Conservation (phyloP, 352 stramenopile genomes). For the Phytopythium boreale region DNA sequence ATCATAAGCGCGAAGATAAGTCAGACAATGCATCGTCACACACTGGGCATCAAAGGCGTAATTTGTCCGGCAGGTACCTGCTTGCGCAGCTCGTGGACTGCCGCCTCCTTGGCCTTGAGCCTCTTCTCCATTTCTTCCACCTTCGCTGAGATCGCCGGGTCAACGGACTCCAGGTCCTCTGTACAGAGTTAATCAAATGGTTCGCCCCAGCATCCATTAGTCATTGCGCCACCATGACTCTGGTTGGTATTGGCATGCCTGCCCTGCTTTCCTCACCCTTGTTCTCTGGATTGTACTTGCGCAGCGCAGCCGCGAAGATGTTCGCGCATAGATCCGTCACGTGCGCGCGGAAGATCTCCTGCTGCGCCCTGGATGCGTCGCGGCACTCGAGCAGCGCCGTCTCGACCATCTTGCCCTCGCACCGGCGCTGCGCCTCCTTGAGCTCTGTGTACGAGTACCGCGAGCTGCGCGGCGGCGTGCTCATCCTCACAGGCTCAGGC, state of each 20-base stretch:
- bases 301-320: conserved; percentile 57
- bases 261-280: conserved; percentile 31
- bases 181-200: conserved; percentile 2
- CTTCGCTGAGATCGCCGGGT: conserved; percentile 36
- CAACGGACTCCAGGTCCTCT: conserved; percentile 67
- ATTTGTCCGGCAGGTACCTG: conserved; percentile 17
- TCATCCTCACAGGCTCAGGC: not conserved
- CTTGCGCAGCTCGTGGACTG: conserved; percentile 55
- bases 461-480: conserved; percentile 7
- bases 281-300: conserved; percentile 67
- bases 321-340: conserved; percentile 74
- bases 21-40: not conserved
- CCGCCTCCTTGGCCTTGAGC: conserved; percentile 51
- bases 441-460: conserved; percentile 78
- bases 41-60: not conserved
- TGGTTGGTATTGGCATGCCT: too few species aligned
- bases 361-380: conserved; percentile 47
- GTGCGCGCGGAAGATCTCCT: conserved; percentile 75
- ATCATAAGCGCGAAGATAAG: not conserved
- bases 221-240: not conserved
- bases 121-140: conserved; percentile 45
- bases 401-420: conserved; percentile 47
- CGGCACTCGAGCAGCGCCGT: conserved; percentile 50
- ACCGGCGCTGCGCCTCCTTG: conserved; percentile 70
- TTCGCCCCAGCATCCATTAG: not conserved